Evolutionary conservation across 805 yeast genomes (phyloP).

Genomic region (Hanseniaspora mollemarum): DNA sequence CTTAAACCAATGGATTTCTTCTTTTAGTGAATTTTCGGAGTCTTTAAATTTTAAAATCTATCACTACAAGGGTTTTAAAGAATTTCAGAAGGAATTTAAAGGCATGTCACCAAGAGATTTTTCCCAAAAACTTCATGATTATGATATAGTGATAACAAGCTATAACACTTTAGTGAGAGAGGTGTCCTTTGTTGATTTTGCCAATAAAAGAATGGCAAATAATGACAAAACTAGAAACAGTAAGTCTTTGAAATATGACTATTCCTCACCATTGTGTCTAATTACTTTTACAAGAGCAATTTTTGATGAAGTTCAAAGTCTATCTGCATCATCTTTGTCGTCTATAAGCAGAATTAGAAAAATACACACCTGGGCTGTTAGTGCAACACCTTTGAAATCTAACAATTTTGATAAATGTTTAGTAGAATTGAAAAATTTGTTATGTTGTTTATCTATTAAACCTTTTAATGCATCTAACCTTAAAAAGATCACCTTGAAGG

Average conservation of each 20-base stretch:
- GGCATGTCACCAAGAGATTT: constrained; percentile 24
- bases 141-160: constrained; percentile 73
- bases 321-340: constrained; percentile 24
- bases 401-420: constrained; percentile 37
- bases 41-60: constrained; percentile 39
- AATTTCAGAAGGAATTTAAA: constrained; percentile 29
- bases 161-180: constrained; percentile 63
- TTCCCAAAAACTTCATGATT: constrained; percentile 44
- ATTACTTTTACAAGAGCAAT: constrained; percentile 82
- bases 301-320: constrained; percentile 92
- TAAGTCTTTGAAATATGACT: constrained; percentile 34
- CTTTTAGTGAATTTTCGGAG: constrained; percentile 5
- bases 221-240: constrained; percentile 18
- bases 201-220: constrained; percentile 36
- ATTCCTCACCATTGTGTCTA: constrained; percentile 71
- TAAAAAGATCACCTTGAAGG: constrained; percentile 13
- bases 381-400: constrained; percentile 74
- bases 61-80: constrained; percentile 49
- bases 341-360: constrained; percentile 43
- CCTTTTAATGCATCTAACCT: constrained; percentile 42
- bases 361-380: constrained; percentile 91
- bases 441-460: constrained; percentile 51
- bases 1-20: constrained; percentile 64
- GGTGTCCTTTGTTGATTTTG: constrained; percentile 64
- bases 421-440: constrained; percentile 56